phyloP scores from a whole-genome alignment of 352 stramenopile species.

The Achlya hypogyna region DNA sequence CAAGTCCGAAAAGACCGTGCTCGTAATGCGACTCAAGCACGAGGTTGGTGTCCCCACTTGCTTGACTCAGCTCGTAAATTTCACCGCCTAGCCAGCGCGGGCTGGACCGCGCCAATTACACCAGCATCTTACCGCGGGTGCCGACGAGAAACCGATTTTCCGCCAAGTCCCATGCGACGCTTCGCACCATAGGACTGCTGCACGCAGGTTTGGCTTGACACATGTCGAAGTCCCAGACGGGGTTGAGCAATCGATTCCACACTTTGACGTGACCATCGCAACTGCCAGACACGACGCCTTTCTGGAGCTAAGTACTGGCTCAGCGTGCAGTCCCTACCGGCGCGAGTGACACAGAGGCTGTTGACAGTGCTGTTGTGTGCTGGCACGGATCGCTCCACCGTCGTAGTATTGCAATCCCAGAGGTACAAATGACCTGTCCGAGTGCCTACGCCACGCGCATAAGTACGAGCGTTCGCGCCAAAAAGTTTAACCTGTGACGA shows the following conservation, averaged over 20 bases:
- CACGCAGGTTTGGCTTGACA: slow-evolving; percentile 40
- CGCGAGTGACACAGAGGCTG: slow-evolving; percentile 48
- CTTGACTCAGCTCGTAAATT: slow-evolving; percentile 53
- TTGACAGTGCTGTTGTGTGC: slow-evolving; percentile 62
- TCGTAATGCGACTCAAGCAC: slow-evolving; percentile 62
- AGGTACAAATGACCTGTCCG: slow-evolving; percentile 62
- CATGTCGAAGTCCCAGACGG: slow-evolving; percentile 56
- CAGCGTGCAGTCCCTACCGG: too few relatives aligned
- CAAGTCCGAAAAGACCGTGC: slow-evolving; percentile 40
- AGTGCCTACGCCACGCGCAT: slow-evolving; percentile 31
- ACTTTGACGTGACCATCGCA: slow-evolving; percentile 62
- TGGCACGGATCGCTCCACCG: slow-evolving; percentile 45
- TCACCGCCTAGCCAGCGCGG: slow-evolving; percentile 31
- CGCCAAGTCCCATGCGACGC: slow-evolving; percentile 53
- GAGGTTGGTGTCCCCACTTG: slow-evolving; percentile 45
- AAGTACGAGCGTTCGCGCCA: neutral
- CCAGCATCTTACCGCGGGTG: slow-evolving; percentile 28
- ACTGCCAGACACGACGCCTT: slow-evolving; percentile 45
- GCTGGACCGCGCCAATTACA: neutral
- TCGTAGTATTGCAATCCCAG: slow-evolving; percentile 44
- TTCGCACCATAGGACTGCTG: slow-evolving; percentile 37
- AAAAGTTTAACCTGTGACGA: slow-evolving; percentile 19
- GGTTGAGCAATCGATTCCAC: slow-evolving; percentile 40
- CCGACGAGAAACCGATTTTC: slow-evolving; percentile 62
- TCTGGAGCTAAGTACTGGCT: slow-evolving; percentile 15